phyloP scores from a whole-genome alignment of 164 flowering plant genomes.

The Vitis amurensis region DNA sequence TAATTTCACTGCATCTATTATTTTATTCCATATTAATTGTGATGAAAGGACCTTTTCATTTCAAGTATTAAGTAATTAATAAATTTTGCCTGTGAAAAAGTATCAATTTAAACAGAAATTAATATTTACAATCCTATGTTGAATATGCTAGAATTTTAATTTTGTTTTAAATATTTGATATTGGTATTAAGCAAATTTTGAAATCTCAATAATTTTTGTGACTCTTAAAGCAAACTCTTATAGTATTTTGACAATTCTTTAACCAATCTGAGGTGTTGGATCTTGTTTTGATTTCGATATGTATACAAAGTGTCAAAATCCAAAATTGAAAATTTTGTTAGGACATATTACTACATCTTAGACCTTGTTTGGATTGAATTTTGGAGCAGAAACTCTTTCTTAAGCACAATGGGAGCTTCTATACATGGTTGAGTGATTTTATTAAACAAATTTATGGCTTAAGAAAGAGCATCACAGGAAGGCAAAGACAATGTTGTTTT shows the following conservation, averaged over 20 bases:
- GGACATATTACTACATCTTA: neutral
- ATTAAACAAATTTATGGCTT: no score
- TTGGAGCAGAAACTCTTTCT: no score
- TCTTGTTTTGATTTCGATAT: neutral
- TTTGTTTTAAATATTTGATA: no score
- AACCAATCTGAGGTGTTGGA: neutral
- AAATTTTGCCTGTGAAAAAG: no score
- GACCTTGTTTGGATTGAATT: neutral
- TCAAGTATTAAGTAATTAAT: neutral
- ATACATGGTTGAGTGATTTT: no score
- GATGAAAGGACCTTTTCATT: neutral
- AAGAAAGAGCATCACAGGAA: no score
- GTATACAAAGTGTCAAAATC: neutral
- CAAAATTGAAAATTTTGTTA: neutral
- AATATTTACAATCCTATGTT: no score
- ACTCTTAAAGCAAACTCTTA: neutral
- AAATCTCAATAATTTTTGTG: neutral
- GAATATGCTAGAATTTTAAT: no score
- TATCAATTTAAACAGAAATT: no score
- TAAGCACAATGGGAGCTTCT: no score
- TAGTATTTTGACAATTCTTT: neutral
- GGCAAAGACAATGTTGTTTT: no score
- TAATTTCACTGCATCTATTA: constrained; percentile 28
- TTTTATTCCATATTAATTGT: constrained; percentile 5
- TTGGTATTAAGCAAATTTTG: neutral